Conservation (phyloP, 257 asterid species). For the Coffea canephora region DNA sequence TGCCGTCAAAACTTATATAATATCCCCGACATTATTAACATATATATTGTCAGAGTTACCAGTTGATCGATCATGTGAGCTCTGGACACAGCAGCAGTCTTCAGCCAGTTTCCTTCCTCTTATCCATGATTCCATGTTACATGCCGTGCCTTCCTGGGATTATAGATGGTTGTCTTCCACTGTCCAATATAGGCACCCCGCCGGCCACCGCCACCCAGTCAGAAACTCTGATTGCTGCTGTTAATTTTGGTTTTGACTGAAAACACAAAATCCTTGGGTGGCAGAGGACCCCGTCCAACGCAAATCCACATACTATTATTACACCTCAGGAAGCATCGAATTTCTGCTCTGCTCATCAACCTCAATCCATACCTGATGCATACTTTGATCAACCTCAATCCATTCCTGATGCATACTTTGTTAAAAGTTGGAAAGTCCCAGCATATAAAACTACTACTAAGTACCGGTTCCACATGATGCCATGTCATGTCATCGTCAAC, state of each 20-base stretch:
- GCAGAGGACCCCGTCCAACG: background rate
- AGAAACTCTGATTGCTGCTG: background rate
- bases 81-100: background rate
- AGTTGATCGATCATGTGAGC: background rate
- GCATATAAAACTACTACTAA: no score
- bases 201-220: background rate
- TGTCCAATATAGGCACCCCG: background rate
- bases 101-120: background rate
- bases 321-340: no score
- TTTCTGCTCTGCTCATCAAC: no score
- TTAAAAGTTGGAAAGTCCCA: no score
- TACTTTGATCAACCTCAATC: no score
- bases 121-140: background rate
- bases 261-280: background rate
- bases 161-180: background rate
- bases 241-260: background rate
- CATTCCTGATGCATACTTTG: no score
- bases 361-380: no score
- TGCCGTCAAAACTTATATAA: background rate
- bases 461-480: no score
- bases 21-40: constrained; percentile 1
- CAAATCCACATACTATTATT: background rate
- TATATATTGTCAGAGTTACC: background rate
- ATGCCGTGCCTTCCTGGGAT: background rate
- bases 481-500: no score